phyloP scores from a whole-genome alignment of 441 rosid genomes.

The Kokia cookei region DNA sequence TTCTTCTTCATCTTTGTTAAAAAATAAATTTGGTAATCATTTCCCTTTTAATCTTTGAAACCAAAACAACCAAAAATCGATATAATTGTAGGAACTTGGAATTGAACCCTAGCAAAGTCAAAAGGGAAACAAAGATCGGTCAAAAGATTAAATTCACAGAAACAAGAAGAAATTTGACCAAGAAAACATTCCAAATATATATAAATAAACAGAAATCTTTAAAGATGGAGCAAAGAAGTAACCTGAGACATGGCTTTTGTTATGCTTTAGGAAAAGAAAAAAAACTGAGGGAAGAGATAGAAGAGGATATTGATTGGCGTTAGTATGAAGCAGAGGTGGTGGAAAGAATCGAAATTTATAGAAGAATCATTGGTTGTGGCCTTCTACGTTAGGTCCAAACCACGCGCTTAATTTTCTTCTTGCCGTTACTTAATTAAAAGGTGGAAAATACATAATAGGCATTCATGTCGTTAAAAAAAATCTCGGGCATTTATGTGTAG shows the following conservation, averaged over 20 bases:
- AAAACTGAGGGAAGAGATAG: not conserved
- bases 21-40: not conserved
- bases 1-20: not conserved
- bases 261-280: not conserved
- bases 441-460: not conserved
- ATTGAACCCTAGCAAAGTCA: not conserved
- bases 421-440: not conserved
- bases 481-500: too few species aligned
- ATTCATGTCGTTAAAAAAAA: too few species aligned
- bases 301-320: not conserved
- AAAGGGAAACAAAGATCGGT: not conserved
- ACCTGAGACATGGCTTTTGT: conserved; percentile 12
- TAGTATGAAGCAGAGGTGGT: not conserved
- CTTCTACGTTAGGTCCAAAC: not conserved
- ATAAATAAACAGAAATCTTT: not conserved
- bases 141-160: not conserved
- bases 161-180: not conserved
- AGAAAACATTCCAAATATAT: not conserved
- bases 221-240: not conserved
- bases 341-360: not conserved
- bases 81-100: not conserved
- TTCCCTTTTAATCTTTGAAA: not conserved
- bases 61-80: not conserved
- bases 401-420: not conserved
- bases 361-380: not conserved